A percentile compares a stretch with the other conserved stretches of the same genome.
These are phyloP conservation scores for Nymphaea thermarum DNA, from an alignment of 164 flowering plant species.

Conservation along the genomic window DNA sequence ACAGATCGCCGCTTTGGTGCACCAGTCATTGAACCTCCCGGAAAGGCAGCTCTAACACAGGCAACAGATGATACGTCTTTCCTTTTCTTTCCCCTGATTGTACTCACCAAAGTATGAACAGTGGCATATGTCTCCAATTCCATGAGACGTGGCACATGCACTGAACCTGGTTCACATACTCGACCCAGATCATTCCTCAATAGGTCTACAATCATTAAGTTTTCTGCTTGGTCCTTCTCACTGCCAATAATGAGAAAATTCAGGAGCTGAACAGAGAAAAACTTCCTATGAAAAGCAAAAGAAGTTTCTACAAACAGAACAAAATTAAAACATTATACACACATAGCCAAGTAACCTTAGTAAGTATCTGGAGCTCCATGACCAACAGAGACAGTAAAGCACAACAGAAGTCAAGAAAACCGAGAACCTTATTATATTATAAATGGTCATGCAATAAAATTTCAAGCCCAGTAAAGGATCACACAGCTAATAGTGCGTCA, in stretches of 20 bases:
- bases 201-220: slow-evolving; percentile 96
- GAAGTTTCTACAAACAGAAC: no score
- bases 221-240: slow-evolving; percentile 98
- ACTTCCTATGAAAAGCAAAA: no score
- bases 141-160: slow-evolving; percentile 84
- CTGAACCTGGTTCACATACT: slow-evolving; percentile 89
- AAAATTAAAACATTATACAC: no score
- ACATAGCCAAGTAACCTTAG: no score
- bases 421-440: no score
- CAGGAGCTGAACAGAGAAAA: neutral
- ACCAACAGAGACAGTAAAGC: no score
- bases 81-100: slow-evolving; percentile 63
- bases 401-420: no score
- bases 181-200: slow-evolving; percentile 94
- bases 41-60: slow-evolving; percentile 89
- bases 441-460: no score
- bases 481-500: no score
- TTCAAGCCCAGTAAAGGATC: no score
- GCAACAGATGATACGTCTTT: slow-evolving; percentile 41
- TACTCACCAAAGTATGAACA: slow-evolving; percentile 95
- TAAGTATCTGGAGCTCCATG: no score
- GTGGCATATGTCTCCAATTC: slow-evolving; percentile 92
- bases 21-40: slow-evolving; percentile 99
- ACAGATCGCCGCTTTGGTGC: slow-evolving; percentile 94
- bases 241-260: slow-evolving; percentile 20